Evolutionary conservation across 1,284 basidiomycete species (phyloP), one percentile per base, ranked within the genome.

Genomic region (Heterobasidion parviporum): DNA sequence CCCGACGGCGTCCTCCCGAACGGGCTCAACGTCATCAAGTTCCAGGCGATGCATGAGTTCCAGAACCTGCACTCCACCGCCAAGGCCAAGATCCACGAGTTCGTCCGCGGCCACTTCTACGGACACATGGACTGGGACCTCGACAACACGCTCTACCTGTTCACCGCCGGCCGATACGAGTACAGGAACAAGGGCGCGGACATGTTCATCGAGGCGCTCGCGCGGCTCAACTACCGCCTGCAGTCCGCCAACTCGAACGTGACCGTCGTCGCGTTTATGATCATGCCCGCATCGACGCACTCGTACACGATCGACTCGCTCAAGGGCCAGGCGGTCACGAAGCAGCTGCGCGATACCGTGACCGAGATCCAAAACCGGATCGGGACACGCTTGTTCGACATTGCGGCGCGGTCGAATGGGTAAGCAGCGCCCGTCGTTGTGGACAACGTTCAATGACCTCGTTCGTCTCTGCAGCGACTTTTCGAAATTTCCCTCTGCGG

Each of bases 141-240:
- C 50, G 94, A 98, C 48, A 96, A 98, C 72, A 98, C 95, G 2
- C 79, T 99, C 59, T 99, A 99, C 75, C 86, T 98, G 81, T 99
- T 99, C 76, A 98, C 94, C 14, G 96, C 96, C n/a, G 96, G 96
- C 50, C 85, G 96, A 52, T 99, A 99, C 73, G 96, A 99, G 72
- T 98, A 97, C 73, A 83, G 96, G 50, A 99, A 99, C 79, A 99
- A 99, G 78, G 96, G 96, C 63, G 94, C 98, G 47, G 96, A 99
- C 71, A 97, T 99, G 94, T 99, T 98, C 71, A 95, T 99, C 66
- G 96, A 99, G 74, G 84, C 90, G 33, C 83, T 99, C 56, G 95
- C 96, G 34, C 89, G 94, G 52, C 80, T 98, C 54, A 98, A 98
- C 72, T 85, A 89, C 70, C 87, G 85, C 34, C 79, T 98, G 45